These are phyloP conservation scores for Penicillium robsamsonii DNA, from an alignment of 495 filamentous ascomycete species.

Conservation along the genomic window DNA sequence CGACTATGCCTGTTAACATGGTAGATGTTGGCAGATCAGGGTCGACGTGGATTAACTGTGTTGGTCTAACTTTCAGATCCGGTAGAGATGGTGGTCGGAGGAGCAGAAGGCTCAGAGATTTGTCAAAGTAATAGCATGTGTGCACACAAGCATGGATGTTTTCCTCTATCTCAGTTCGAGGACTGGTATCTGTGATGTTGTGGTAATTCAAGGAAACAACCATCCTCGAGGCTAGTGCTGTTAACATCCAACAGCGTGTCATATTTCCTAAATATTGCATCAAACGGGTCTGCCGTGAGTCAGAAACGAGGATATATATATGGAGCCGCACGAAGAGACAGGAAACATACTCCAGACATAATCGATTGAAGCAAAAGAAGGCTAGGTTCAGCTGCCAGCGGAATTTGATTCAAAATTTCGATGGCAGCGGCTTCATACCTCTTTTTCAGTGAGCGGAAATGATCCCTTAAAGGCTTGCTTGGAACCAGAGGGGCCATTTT, in stretches of 20 bases:
- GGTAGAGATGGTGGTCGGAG: conserved; percentile 36
- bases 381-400: conserved; percentile 26
- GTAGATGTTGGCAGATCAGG: conserved; percentile 23
- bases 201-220: conserved; percentile 33
- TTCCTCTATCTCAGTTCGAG: conserved; percentile 23
- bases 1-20: conserved; percentile 26
- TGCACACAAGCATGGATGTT: conserved; percentile 30
- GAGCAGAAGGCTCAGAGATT: conserved; percentile 37
- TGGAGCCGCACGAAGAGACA: background rate
- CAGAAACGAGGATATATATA: background rate
- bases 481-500: conserved; percentile 24
- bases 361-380: conserved; percentile 29
- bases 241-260: conserved; percentile 32
- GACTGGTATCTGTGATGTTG: conserved; percentile 20
- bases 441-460: conserved; percentile 25
- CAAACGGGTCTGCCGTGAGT: conserved; percentile 22
- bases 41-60: conserved; percentile 25
- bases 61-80: conserved; percentile 26
- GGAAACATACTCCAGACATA: conserved; percentile 27
- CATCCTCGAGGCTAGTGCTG: conserved; percentile 23
- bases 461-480: conserved; percentile 18
- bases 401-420: conserved; percentile 23
- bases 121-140: conserved; percentile 37
- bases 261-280: conserved; percentile 31
- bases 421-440: conserved; percentile 25